Percentiles rank a stretch among this genome's conserved stretches.
phyloP scores from a whole-genome alignment of 2,329 filamentous ascomycete species.

The Ceratocystis smalleyi region DNA sequence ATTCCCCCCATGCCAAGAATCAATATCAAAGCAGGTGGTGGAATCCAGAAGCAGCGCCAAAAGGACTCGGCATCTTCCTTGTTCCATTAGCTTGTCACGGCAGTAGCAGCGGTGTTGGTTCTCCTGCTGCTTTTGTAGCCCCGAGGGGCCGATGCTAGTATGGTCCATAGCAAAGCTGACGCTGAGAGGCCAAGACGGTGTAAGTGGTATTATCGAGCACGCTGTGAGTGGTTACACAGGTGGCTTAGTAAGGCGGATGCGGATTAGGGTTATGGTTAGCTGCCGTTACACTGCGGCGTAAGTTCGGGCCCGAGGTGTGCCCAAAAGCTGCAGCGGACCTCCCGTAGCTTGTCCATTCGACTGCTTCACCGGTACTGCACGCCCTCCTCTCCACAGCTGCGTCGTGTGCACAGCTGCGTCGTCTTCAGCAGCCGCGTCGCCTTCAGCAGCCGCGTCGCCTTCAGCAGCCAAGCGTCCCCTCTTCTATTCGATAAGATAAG shows the following conservation, averaged over 20 bases:
- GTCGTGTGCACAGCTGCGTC: not conserved
- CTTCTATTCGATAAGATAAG: slow-evolving; percentile 12
- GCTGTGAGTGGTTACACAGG: too few relatives aligned
- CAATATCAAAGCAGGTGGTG: not conserved
- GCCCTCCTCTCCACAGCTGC: not conserved
- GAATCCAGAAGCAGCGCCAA: not conserved
- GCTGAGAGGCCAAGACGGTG: too few relatives aligned
- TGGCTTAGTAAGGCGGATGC: too few relatives aligned
- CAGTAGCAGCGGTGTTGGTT: too few relatives aligned
- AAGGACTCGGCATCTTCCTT: not conserved
- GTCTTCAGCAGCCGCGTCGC: not conserved
- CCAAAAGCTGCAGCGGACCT: not conserved
- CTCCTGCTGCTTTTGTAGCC: too few relatives aligned
- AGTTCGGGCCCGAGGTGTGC: not conserved
- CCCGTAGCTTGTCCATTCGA: not conserved
- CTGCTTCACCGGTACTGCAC: not conserved
- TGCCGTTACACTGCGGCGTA: too few relatives aligned
- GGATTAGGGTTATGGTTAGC: too few relatives aligned
- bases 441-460: not conserved
- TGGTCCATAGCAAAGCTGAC: too few relatives aligned
- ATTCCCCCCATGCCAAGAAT: not conserved
- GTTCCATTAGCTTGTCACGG: not conserved
- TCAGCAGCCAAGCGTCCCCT: not conserved
- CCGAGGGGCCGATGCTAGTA: too few relatives aligned
- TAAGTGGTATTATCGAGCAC: too few relatives aligned